Percentiles rank a stretch among this genome's conserved stretches.
These are phyloP conservation scores for Dactylellina parvicollis DNA, from an alignment of 2,329 filamentous ascomycete genomes.

Conservation along the genomic window DNA sequence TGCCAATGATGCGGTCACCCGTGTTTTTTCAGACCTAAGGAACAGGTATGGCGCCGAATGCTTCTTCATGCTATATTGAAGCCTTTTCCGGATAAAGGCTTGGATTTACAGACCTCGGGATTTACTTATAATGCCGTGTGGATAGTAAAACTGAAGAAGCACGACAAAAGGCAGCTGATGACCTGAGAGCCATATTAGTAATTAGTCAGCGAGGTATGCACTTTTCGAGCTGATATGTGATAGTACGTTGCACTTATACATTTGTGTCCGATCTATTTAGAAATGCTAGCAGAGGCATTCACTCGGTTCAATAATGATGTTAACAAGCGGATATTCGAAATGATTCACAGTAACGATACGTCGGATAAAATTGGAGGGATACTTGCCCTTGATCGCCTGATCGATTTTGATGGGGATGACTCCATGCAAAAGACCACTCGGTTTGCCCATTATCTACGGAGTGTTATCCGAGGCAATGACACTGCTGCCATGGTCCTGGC, in stretches of 20 bases:
- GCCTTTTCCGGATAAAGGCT: background rate
- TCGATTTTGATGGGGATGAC: conserved; percentile 96
- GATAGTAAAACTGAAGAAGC: conserved; percentile 63
- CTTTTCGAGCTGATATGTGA: background rate
- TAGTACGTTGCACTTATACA: conserved; percentile 5
- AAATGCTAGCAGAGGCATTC: conserved; percentile 84
- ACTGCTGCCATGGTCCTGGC: conserved; percentile 89
- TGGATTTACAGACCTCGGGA: background rate
- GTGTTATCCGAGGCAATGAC: conserved; percentile 88
- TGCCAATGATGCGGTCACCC: conserved; percentile 36
- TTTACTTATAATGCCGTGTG: background rate
- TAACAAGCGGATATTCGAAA: conserved; percentile 72
- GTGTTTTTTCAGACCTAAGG: conserved; percentile 49
- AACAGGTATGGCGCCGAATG: conserved; percentile 34
- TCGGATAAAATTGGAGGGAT: conserved; percentile 91
- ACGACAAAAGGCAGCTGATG: conserved; percentile 63
- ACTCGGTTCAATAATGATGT: conserved; percentile 74
- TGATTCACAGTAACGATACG: conserved; percentile 87
- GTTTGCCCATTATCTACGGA: conserved; percentile 89
- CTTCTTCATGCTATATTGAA: background rate
- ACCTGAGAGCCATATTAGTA: conserved; percentile 63
- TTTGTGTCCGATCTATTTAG: conserved; percentile 62
- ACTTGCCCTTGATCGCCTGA: conserved; percentile 87
- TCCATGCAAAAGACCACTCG: conserved; percentile 91
- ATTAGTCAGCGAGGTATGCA: conserved; percentile 64